These are phyloP conservation scores for Parsonsia alboflavescens DNA, from an alignment of 257 asterid species.

Conservation along the genomic window DNA sequence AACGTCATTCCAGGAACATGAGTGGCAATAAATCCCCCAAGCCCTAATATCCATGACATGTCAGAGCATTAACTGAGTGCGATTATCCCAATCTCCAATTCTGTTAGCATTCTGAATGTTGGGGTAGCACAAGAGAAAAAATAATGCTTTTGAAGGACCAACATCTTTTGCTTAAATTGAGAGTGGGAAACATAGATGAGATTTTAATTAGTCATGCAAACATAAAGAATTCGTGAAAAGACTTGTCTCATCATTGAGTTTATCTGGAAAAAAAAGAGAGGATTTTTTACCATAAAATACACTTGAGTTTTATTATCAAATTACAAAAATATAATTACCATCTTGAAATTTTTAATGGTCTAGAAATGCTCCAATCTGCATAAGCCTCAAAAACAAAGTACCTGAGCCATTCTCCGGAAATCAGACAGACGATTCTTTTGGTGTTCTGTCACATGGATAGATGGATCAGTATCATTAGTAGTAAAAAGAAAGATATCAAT, in stretches of 20 bases:
- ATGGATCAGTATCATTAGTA: neutral
- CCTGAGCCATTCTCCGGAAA: conserved; percentile 96
- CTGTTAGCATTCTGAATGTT: too few relatives aligned
- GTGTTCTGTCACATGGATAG: conserved; percentile 48
- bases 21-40: too few relatives aligned
- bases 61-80: too few relatives aligned
- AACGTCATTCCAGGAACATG: too few relatives aligned
- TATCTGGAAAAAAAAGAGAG: too few relatives aligned
- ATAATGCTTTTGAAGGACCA: too few relatives aligned
- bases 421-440: conserved; percentile 88
- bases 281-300: too few relatives aligned
- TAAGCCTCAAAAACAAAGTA: conserved; percentile 20
- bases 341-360: neutral
- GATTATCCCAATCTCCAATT: too few relatives aligned
- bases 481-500: conserved; percentile 19
- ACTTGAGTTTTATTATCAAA: neutral
- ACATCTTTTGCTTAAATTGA: neutral
- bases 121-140: too few relatives aligned
- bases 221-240: neutral
- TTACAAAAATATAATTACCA: neutral
- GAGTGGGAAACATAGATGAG: neutral
- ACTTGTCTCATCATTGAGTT: neutral
- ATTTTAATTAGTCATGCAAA: neutral
- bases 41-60: too few relatives aligned
- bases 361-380: too few relatives aligned